phyloP scores from a whole-genome alignment of 2,329 filamentous ascomycete species.

The Talaromyces sp. region DNA sequence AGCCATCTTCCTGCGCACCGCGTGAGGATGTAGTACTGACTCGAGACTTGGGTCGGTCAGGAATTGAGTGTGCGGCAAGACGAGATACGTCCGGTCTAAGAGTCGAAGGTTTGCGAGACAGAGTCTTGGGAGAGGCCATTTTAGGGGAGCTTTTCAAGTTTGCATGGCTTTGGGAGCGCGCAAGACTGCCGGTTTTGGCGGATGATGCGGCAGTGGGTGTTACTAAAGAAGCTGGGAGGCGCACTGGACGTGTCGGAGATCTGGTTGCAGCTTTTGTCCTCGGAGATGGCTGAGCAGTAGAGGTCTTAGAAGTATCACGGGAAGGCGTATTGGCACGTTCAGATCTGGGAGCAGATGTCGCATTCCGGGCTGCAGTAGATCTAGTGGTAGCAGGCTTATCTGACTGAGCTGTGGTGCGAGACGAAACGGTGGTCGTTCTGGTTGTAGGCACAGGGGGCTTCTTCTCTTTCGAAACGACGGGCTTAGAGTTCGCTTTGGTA shows the following conservation, averaged over 20 bases:
- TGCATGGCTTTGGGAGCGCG: conserved; percentile 21
- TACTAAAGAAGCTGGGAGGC: conserved; percentile 34
- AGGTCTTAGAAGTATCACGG: conserved; percentile 21
- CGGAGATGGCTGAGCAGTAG: conserved; percentile 17
- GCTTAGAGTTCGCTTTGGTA: conserved; percentile 17
- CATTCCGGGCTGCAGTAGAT: conserved; percentile 14
- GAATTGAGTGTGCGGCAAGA: conserved; percentile 23
- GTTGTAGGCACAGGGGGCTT: conserved; percentile 19
- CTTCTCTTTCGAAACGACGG: conserved; percentile 12
- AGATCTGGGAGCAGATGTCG: conserved; percentile 7
- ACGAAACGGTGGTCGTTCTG: conserved; percentile 16
- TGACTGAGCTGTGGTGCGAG: conserved; percentile 15
- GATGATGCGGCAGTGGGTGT: conserved; percentile 36
- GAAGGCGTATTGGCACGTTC: conserved; percentile 24
- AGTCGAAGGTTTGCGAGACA: conserved; percentile 32
- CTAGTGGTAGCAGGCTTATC: conserved; percentile 24
- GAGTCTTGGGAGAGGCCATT: conserved; percentile 15
- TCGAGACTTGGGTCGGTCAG: conserved; percentile 36
- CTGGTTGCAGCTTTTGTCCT: conserved; percentile 23
- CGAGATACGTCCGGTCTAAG: conserved; percentile 23
- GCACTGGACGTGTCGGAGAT: conserved; percentile 36
- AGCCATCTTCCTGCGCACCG: conserved; percentile 37
- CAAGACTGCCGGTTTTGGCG: conserved; percentile 24
- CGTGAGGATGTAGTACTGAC: conserved; percentile 32
- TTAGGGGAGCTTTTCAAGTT: conserved; percentile 9